These are phyloP conservation scores for Pythium periplocum DNA, from an alignment of 352 stramenopile genomes.

Conservation along the genomic window DNA sequence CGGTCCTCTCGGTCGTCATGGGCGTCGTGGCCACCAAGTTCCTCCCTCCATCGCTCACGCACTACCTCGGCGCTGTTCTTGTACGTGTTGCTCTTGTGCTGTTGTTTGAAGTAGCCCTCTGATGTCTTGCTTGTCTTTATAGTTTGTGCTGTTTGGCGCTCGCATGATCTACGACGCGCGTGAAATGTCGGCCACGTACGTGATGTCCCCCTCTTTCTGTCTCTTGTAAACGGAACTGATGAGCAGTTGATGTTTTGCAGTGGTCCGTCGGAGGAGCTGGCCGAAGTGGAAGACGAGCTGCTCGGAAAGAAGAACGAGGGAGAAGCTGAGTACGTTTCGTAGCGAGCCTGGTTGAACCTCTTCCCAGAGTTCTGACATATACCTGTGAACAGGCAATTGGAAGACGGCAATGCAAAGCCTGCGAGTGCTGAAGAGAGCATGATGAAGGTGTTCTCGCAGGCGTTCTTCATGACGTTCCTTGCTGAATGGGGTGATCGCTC, in stretches of 20 bases:
- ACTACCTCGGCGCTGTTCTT: constrained; percentile 93
- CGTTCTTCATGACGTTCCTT: constrained; percentile 98
- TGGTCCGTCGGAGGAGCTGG: constrained; percentile 74
- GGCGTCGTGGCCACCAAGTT: constrained; percentile 94
- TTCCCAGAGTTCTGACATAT: too few relatives aligned
- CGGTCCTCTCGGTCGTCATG: constrained; percentile 96
- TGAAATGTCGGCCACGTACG: constrained; percentile 76
- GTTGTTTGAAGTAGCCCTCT: too few relatives aligned
- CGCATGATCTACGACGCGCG: constrained; percentile 90
- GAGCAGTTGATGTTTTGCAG: constrained; percentile 11
- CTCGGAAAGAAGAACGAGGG: constrained; percentile 78
- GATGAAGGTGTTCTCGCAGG: constrained; percentile 90
- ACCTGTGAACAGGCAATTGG: constrained; percentile 1
- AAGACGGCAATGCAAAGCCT: constrained; percentile 23
- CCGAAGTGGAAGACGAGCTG: constrained; percentile 80
- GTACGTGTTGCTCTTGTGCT: constrained; percentile 19
- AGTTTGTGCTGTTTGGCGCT: constrained; percentile 97
- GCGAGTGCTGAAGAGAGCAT: constrained; percentile 36
- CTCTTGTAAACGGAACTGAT: too few relatives aligned
- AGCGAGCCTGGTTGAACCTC: too few relatives aligned
- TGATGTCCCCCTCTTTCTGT: neutral
- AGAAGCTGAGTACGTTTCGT: constrained; percentile 38
- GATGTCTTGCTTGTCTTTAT: constrained; percentile 7
- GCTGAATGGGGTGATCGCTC: constrained; percentile 99
- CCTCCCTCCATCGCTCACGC: constrained; percentile 91